Conservation (phyloP, 306 rosid species). For the Gillenia trifoliata region DNA sequence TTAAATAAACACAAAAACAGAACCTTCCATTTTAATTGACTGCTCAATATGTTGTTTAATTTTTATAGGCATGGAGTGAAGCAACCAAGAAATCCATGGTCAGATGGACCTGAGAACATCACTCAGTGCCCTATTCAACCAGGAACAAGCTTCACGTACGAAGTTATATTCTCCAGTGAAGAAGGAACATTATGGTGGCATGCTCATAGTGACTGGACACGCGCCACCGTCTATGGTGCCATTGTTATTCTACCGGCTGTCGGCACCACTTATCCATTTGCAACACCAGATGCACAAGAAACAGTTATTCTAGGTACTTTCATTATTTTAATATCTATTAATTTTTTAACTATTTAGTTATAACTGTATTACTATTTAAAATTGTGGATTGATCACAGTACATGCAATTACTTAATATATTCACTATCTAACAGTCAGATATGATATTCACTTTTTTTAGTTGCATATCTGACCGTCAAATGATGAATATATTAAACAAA, state of each 20-base stretch:
- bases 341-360: neutral
- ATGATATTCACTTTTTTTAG: neutral
- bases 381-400: too few relatives aligned
- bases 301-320: constrained; percentile 14
- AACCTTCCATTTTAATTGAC: neutral
- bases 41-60: neutral
- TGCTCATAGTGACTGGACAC: constrained; percentile 24
- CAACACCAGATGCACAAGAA: constrained; percentile 2
- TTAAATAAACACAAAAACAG: neutral
- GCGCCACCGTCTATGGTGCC: constrained; percentile 24
- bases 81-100: constrained; percentile 28
- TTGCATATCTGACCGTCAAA: too few relatives aligned
- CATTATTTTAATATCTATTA: neutral
- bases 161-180: constrained; percentile 15
- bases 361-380: too few relatives aligned
- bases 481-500: too few relatives aligned
- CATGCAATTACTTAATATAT: too few relatives aligned
- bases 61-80: constrained; percentile 23
- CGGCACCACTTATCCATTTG: constrained; percentile 11
- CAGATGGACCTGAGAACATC: constrained; percentile 22
- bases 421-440: too few relatives aligned
- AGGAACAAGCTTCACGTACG: constrained; percentile 2
- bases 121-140: constrained; percentile 29
- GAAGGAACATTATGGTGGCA: constrained; percentile 32
- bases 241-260: neutral